Evolutionary conservation across 2,329 filamentous ascomycete genomes (phyloP), one percentile per base, ranked within the genome.

Genomic region (Hypoxylon rubiginosum): DNA sequence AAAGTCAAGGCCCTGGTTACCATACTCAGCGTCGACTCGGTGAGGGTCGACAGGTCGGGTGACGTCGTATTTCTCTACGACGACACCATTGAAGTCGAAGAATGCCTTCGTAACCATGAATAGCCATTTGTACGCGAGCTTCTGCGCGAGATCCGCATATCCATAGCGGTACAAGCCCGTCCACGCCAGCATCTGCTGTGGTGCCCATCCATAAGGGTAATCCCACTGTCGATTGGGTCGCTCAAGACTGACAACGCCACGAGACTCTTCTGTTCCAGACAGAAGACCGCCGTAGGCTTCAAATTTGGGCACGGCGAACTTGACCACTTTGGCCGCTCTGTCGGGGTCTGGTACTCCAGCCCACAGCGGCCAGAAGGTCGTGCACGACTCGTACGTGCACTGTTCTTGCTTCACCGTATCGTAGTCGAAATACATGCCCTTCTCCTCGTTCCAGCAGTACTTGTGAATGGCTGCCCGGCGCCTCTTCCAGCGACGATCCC

Each of bases 41-140:
- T 98, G 96, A 39, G 96, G 94, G 75, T 97, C 94, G 61, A 94
- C 89, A 4, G 92, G 90, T 61, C 93, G 85, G 19, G 95, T 98
- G 65, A 99, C 96, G 80, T 99, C 93, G 82, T 99, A 99, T 83
- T 99, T 99, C 81, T 99, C 96, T 5, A 98, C 96, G 1, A 99
- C 95, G 8, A 97, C 94, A 41, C 96, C 96, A 77, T 98, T 98
- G 84, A 95, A 98, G 79, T 99, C 95, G 66, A 97, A 94, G 82
- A 98, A 98, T 0, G 96, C 94, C 81, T 97, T 97, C 63, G 93
- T 97, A 75, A 97, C 94, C 95, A 98, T 98, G 79, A 94, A 97
- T 57, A 97, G 82, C 96, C 96, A 99, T 80, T 96, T 94, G 81
- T 99, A 99, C 0, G 93, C 92, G 69, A 99, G 82, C 34, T 94